phyloP scores from a whole-genome alignment of 179 eudicot genomes.

The Spergularia azorica region DNA sequence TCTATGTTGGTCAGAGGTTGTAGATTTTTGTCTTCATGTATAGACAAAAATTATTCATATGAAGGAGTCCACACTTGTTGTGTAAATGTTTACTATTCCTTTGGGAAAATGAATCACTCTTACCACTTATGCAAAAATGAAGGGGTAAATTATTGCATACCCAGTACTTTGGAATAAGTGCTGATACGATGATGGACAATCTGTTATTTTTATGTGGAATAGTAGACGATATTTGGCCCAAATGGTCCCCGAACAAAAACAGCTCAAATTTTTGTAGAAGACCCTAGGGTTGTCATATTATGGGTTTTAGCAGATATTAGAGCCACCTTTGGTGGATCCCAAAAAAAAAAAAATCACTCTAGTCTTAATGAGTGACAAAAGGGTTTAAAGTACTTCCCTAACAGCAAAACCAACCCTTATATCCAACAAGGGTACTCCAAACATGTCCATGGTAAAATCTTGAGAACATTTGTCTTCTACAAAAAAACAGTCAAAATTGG shows the following conservation, averaged over 20 bases:
- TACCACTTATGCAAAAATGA: neutral
- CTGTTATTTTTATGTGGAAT: neutral
- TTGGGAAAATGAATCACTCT: neutral
- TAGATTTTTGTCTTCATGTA: neutral
- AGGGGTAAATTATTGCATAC: neutral
- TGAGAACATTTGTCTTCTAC: too few species aligned
- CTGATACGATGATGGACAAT: neutral
- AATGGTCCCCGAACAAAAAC: neutral
- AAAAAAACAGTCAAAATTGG: too few species aligned
- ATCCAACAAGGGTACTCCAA: too few species aligned
- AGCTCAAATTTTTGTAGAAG: too few species aligned
- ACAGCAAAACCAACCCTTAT: too few species aligned
- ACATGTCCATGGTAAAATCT: too few species aligned
- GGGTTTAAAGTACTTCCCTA: too few species aligned
- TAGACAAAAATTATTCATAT: neutral
- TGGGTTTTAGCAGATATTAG: too few species aligned
- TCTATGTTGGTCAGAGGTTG: neutral
- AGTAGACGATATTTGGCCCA: neutral
- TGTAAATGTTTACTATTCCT: constrained; percentile 3
- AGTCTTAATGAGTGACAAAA: too few species aligned
- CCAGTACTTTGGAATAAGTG: neutral
- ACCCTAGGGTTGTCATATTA: neutral
- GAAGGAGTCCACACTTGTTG: neutral
- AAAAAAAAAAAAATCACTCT: too few species aligned
- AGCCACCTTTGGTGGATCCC: too few species aligned